Evolutionary conservation across 139 green algal genomes (phyloP), one percentile per base, ranked within the genome.

Genomic region (Tetraselmis striata): DNA sequence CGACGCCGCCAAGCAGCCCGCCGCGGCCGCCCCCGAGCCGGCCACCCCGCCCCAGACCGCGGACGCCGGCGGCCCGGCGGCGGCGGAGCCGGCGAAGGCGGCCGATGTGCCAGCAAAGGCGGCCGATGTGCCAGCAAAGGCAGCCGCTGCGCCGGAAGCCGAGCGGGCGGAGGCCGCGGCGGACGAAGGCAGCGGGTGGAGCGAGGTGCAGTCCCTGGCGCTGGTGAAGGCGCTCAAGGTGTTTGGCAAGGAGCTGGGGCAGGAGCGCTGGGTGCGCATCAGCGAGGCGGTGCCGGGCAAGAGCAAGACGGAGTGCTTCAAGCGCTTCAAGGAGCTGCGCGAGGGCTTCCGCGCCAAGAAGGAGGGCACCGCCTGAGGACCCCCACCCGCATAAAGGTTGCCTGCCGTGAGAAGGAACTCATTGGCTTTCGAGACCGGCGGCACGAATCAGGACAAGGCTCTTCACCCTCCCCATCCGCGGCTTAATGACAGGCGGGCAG

Each of bases 151-250:
- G 2, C 80, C 75, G 28, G 83, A 82, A 26, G 82, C 45, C 75
- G 85, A 82, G 18, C n/a, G n/a, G n/a, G n/a, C n/a, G 74, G 81
- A 59, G 59, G 83, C 77, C 0, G 83, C 78, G 32, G 84, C 81
- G 2, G 82, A 59, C 25, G 83, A 82, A 26, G 82, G 32, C 75
- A 84, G 82, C 1, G 85, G 82, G 30, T 98, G 95, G 95, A 93
- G 77, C 11, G 89, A 95, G 75, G 93, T 84, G 77, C 93, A 98
- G 86, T 91, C 97, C 87, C 79, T 97, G 59, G 93, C 90, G 0
- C 87, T 98, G 32, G 94, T 98, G 31, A 92, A 96, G 82, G 95
- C 95, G 1, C 84, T 98, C 22, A 98, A 98, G 90, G 79, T 88
- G 45, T 91, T 95, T 79, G 86, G 88, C 27, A 98, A 98, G 80